Conservation (phyloP, 2,329 filamentous ascomycete species). For the Sporothrix pseudoabietina region DNA sequence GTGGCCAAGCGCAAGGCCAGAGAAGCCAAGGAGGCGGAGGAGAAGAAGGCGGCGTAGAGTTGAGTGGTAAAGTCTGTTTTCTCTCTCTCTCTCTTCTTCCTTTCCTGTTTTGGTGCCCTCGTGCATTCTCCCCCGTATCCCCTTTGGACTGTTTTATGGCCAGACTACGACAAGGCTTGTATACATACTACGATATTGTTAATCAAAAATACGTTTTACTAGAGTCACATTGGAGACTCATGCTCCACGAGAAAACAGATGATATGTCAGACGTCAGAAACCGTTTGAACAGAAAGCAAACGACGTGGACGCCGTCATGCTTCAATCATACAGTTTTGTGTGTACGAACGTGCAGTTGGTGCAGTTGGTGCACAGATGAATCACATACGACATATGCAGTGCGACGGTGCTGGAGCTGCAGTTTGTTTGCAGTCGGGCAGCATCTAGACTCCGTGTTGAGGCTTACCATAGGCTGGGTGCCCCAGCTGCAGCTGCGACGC, state of each 20-base stretch:
- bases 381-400: slow-evolving; percentile 19
- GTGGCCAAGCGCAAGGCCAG: slow-evolving; percentile 33
- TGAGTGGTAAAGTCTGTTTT: too few relatives aligned
- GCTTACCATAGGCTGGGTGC: not conserved
- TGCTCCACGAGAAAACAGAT: not conserved
- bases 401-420: slow-evolving; percentile 9
- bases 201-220: not conserved
- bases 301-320: not conserved
- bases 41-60: slow-evolving; percentile 11
- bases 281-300: not conserved
- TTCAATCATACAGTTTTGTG: not conserved
- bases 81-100: not conserved
- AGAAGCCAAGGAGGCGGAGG: not conserved
- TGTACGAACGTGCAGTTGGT: not conserved
- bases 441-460: not conserved
- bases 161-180: not conserved
- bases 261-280: not conserved
- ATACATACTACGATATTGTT: not conserved
- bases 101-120: not conserved
- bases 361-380: not conserved
- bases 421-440: not conserved
- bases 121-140: not conserved
- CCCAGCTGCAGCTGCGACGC: not conserved
- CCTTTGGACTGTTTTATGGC: not conserved
- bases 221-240: not conserved